A percentile compares a stretch with the other conserved stretches of the same genome.
Conservation (phyloP, 257 asterid genomes). For the Cynanchum wilfordii region DNA sequence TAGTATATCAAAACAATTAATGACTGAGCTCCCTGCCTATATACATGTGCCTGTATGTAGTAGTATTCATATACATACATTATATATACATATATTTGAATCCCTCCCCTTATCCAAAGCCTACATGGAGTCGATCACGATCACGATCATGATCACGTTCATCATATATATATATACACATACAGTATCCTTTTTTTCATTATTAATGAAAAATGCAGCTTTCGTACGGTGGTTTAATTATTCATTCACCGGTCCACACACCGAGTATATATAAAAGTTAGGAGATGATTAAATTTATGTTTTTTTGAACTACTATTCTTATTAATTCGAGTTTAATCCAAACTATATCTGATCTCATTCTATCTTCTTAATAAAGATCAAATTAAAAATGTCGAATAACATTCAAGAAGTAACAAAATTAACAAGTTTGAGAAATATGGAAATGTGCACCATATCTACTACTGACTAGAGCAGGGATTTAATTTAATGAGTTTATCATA, state of each 20-base stretch:
- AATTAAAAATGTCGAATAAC: neutral
- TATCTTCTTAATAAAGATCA: too few relatives aligned
- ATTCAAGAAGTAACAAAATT: too few relatives aligned
- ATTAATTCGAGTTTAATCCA: too few relatives aligned
- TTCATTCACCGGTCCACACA: neutral
- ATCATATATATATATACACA: too few relatives aligned
- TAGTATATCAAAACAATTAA: neutral
- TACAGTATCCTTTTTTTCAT: neutral
- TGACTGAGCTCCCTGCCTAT: neutral
- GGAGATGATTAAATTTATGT: too few relatives aligned
- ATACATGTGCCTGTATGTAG: too few relatives aligned
- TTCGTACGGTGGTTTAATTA: neutral
- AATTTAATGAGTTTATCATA: neutral
- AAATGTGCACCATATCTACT: neutral
- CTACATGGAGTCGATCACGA: neutral
- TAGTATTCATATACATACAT: too few relatives aligned
- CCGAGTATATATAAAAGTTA: neutral
- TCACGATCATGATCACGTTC: neutral
- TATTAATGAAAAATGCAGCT: conserved; percentile 2
- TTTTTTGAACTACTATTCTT: too few relatives aligned
- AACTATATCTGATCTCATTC: too few relatives aligned
- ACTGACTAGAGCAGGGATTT: neutral
- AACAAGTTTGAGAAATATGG: neutral
- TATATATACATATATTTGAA: too few relatives aligned
- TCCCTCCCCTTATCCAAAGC: neutral